Conservation (phyloP, 176 grass and related monocot genomes). For the Puccinellia tenuiflora region DNA sequence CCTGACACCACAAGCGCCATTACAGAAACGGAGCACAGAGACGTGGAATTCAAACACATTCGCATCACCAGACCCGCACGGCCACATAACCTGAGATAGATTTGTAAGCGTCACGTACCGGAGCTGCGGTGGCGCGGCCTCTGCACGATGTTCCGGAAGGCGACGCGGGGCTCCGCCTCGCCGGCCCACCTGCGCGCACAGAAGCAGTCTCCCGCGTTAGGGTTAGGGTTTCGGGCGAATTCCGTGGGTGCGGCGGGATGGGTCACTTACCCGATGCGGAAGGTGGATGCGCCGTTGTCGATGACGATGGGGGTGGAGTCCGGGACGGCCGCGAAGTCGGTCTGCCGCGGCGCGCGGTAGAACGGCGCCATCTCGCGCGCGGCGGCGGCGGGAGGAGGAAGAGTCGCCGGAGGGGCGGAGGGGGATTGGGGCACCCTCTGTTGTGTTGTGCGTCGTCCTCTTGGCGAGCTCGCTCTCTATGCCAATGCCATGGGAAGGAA, state of each 20-base stretch:
- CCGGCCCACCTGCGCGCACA: slow-evolving; percentile 77
- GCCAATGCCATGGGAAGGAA: neutral
- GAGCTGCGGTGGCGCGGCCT: slow-evolving; percentile 82
- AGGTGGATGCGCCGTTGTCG: slow-evolving; percentile 87
- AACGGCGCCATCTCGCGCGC: slow-evolving; percentile 15
- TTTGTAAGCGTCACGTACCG: slow-evolving; percentile 23
- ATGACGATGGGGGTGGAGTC: slow-evolving; percentile 73
- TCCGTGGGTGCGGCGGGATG: neutral
- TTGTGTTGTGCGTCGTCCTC: slow-evolving; percentile 20
- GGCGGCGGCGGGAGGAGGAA: neutral
- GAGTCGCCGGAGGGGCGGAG: neutral
- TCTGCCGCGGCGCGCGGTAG: slow-evolving; percentile 35
- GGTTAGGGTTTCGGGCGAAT: slow-evolving; percentile 16
- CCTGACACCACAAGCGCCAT: neutral
- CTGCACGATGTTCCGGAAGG: slow-evolving; percentile 79
- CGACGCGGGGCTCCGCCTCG: slow-evolving; percentile 73
- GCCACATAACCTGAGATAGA: neutral
- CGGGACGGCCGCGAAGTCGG: slow-evolving; percentile 62
- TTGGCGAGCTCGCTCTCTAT: neutral
- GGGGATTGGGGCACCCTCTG: neutral
- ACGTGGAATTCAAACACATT: neutral
- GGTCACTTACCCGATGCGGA: slow-evolving; percentile 72
- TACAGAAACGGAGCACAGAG: neutral
- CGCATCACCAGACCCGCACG: neutral
- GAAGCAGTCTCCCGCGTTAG: neutral